These are phyloP conservation scores for Tuber brumale DNA, from an alignment of 495 filamentous ascomycete genomes.

Conservation along the genomic window DNA sequence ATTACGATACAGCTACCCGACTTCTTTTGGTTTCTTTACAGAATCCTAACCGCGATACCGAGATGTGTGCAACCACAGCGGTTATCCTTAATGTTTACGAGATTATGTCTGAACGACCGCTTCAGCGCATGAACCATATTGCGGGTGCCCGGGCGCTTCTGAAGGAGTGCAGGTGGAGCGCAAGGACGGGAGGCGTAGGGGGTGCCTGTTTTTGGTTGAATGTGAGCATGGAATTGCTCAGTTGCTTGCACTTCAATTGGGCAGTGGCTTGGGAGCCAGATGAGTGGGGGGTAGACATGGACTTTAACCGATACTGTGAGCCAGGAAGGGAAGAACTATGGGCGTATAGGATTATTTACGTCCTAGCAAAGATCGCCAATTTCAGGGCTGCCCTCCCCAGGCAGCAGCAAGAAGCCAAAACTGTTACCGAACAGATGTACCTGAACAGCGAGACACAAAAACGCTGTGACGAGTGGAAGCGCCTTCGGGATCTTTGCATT, in stretches of 20 bases:
- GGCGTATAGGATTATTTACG: conserved; percentile 83
- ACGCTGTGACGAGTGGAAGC: conserved; percentile 68
- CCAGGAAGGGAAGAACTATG: conserved; percentile 68
- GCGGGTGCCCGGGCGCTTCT: conserved; percentile 80
- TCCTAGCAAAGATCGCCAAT: conserved; percentile 80
- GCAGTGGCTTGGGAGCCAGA: conserved; percentile 85
- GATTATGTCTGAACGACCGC: conserved; percentile 71
- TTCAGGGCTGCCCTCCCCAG: conserved; percentile 58
- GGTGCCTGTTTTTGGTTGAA: conserved; percentile 94
- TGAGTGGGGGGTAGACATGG: conserved; percentile 83
- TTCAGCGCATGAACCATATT: conserved; percentile 78
- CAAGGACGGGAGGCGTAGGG: conserved; percentile 68
- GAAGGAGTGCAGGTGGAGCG: conserved; percentile 85
- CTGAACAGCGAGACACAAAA: conserved; percentile 47
- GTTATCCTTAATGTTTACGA: conserved; percentile 88
- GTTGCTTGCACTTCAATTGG: conserved; percentile 82
- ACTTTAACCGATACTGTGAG: conserved; percentile 51
- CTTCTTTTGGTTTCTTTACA: conserved; percentile 66
- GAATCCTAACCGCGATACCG: conserved; percentile 68
- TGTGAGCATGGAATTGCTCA: conserved; percentile 79
- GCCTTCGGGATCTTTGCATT: conserved; percentile 66
- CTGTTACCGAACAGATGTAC: conserved; percentile 55
- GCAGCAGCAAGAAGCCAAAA: conserved; percentile 49
- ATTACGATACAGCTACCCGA: conserved; percentile 75
- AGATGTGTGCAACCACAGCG: conserved; percentile 81